Conservation (phyloP, 1,284 basidiomycete genomes). For the Sanghuangporus weigelae region DNA sequence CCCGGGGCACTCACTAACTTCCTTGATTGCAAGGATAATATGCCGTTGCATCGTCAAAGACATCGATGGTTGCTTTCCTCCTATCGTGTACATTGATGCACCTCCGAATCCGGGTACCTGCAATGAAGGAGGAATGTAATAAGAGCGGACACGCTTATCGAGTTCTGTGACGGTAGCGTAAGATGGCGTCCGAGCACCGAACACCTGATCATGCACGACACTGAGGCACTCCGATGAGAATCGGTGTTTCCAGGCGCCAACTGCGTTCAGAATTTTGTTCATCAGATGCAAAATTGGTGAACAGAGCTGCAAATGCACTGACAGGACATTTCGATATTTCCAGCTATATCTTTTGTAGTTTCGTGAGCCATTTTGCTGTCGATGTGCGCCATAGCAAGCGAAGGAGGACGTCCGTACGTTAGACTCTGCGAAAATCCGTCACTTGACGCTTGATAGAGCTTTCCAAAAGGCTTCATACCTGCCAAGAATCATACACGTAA, state of each 20-base stretch:
- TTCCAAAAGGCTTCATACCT: conserved; percentile 36
- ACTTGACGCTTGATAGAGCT: background rate
- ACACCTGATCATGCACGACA: conserved; percentile 59
- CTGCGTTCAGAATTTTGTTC: conserved; percentile 29
- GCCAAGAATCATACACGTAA: conserved; percentile 64
- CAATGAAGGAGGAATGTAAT: conserved; percentile 55
- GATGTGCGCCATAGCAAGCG: conserved; percentile 53
- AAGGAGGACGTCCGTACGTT: conserved; percentile 67
- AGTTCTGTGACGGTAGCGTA: conserved; percentile 58
- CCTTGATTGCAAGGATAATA: conserved; percentile 55
- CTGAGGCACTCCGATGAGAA: conserved; percentile 57
- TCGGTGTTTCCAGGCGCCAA: conserved; percentile 59
- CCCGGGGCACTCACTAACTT: conserved; percentile 47
- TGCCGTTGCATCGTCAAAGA: conserved; percentile 61
- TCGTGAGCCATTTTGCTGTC: conserved; percentile 55
- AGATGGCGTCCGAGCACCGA: conserved; percentile 52
- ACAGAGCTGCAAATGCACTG: conserved; percentile 25
- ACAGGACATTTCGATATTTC: conserved; percentile 64
- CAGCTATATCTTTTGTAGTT: conserved; percentile 39
- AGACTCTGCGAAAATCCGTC: conserved; percentile 41
- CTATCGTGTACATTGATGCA: conserved; percentile 27
- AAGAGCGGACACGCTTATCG: conserved; percentile 59
- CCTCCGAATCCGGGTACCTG: conserved; percentile 61
- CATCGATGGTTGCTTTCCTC: conserved; percentile 42
- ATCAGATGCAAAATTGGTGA: background rate